phyloP scores from a whole-genome alignment of 2,329 filamentous ascomycete genomes.

The Xenosphaeropsis pyriputrescens region DNA sequence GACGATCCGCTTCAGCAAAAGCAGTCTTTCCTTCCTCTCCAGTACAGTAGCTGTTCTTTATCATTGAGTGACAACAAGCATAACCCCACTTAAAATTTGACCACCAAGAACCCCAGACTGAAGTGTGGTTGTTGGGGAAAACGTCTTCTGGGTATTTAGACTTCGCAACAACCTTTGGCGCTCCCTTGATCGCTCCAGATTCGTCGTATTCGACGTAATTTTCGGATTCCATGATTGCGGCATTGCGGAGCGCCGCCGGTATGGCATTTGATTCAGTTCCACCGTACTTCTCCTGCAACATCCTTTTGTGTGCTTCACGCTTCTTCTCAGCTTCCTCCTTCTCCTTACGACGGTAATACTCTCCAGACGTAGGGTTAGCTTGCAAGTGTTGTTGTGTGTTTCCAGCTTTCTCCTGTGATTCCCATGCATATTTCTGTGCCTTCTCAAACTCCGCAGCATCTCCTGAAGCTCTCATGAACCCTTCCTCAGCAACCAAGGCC shows the following conservation, averaged over 20 bases:
- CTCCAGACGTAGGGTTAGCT: conserved; percentile 89
- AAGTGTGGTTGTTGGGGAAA: conserved; percentile 77
- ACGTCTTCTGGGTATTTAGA: conserved; percentile 91
- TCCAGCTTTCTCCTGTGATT: conserved; percentile 72
- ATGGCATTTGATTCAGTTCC: conserved; percentile 40
- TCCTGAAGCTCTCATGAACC: conserved; percentile 76
- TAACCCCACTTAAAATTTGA: conserved; percentile 91
- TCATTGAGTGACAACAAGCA: conserved; percentile 79
- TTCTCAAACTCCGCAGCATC: conserved; percentile 87
- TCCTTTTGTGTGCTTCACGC: conserved; percentile 51
- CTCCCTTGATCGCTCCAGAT: conserved; percentile 77
- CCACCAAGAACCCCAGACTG: conserved; percentile 98
- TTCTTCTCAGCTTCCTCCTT: conserved; percentile 56
- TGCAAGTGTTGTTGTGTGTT: conserved; percentile 78
- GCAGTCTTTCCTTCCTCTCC: conserved; percentile 76
- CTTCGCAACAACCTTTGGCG: conserved; percentile 57
- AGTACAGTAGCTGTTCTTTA: conserved; percentile 97
- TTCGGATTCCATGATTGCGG: conserved; percentile 67
- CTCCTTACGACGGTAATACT: conserved; percentile 70
- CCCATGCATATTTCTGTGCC: conserved; percentile 87
- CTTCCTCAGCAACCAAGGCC: conserved; percentile 78
- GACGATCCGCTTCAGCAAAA: conserved; percentile 59
- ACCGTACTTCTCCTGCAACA: conserved; percentile 73
- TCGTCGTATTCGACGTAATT: conserved; percentile 91
- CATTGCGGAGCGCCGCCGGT: conserved; percentile 47